Evolutionary conservation across 139 green algal genomes (phyloP).

Genomic region (Chlamydomonas asymmetrica): DNA sequence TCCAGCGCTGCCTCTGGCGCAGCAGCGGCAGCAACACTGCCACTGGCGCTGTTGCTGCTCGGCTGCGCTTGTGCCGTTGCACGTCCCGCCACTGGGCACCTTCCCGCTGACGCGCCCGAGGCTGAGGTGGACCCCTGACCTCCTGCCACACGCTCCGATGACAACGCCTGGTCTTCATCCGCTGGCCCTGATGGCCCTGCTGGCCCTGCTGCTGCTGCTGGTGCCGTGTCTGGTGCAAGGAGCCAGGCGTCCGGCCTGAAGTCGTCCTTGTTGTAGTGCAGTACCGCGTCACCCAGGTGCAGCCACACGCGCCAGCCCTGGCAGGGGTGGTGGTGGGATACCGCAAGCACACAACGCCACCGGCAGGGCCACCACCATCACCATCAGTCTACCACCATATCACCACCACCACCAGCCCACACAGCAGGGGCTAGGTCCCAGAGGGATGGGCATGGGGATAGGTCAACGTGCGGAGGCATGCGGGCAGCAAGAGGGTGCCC

Average conservation of each 20-base stretch:
- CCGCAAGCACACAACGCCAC: background rate
- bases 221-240: background rate
- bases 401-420: no score
- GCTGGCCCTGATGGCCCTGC: background rate
- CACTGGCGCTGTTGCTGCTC: background rate
- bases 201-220: constrained; percentile 5
- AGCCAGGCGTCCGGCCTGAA: constrained; percentile 9
- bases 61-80: background rate
- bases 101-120: background rate
- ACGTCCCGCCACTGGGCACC: background rate
- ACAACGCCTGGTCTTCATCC: background rate
- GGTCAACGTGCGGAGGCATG: background rate
- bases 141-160: background rate
- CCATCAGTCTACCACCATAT: no score
- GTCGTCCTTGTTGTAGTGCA: constrained; percentile 17
- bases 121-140: background rate
- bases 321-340: background rate
- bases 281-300: constrained; percentile 12
- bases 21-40: background rate
- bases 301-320: constrained; percentile 26
- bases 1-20: background rate
- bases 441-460: background rate
- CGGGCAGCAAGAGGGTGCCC: background rate
- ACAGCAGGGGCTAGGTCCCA: no score
- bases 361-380: background rate